Evolutionary conservation across 805 yeast genomes (phyloP).

Genomic region (Kazachstania kunashirensis): DNA sequence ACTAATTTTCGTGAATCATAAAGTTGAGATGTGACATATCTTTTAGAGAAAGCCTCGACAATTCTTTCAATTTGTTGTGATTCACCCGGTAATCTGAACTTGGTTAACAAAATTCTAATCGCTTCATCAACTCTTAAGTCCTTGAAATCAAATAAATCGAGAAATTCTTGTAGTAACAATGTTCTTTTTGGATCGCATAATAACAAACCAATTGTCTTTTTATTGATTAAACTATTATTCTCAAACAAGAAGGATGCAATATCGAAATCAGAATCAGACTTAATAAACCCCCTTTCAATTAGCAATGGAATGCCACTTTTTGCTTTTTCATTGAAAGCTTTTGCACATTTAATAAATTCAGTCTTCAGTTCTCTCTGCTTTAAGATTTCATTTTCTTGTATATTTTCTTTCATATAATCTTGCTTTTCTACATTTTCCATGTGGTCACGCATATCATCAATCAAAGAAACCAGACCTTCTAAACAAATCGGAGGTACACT

Average conservation of each 20-base stretch:
- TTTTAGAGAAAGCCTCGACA: conserved; percentile 74
- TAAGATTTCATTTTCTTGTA: conserved; percentile 16
- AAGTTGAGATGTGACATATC: conserved; percentile 60
- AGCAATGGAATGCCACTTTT: conserved; percentile 61
- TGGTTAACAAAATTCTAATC: conserved; percentile 64
- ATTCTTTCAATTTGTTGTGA: conserved; percentile 93
- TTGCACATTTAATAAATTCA: conserved; percentile 66
- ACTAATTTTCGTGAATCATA: conserved; percentile 12
- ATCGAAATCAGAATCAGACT: conserved; percentile 42
- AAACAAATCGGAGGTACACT: conserved; percentile 89
- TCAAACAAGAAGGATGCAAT: conserved; percentile 70
- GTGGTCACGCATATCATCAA: conserved; percentile 50
- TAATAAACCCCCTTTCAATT: conserved; percentile 56
- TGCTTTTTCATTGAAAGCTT: conserved; percentile 69
- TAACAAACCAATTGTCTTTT: conserved; percentile 77
- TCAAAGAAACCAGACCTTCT: conserved; percentile 70
- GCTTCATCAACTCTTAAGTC: conserved; percentile 89
- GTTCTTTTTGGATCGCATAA: conserved; percentile 67
- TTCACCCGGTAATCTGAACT: conserved; percentile 93
- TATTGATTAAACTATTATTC: conserved; percentile 74
- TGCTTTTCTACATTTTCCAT: conserved; percentile 20
- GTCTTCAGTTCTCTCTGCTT: conserved; percentile 45
- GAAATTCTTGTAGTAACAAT: conserved; percentile 51
- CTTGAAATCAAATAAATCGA: conserved; percentile 62
- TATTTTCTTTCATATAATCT: conserved; percentile 19